A percentile compares a stretch with the other conserved stretches of the same genome.
These are phyloP conservation scores for Aspergillus pseudotamarii DNA, from an alignment of 2,329 filamentous ascomycete species.

Conservation along the genomic window DNA sequence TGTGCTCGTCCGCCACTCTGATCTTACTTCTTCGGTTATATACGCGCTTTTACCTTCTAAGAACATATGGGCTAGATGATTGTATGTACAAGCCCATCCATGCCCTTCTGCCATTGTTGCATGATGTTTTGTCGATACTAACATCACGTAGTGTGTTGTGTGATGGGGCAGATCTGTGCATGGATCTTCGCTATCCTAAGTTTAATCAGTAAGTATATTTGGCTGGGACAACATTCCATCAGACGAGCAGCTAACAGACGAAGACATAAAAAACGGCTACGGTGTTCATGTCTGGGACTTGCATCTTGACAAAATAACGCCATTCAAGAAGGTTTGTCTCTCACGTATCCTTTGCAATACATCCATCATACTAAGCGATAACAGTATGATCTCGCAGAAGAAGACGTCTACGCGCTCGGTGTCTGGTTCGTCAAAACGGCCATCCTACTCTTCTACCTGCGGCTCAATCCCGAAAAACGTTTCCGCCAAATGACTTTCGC, in stretches of 20 bases:
- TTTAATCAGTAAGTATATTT: slow-evolving; percentile 10
- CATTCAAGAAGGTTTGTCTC: slow-evolving; percentile 15
- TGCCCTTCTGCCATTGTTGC: background rate
- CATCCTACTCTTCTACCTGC: slow-evolving; percentile 23
- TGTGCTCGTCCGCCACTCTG: slow-evolving; percentile 12
- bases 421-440: slow-evolving; percentile 24
- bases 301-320: slow-evolving; percentile 12
- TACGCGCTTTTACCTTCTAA: slow-evolving; percentile 10
- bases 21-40: slow-evolving; percentile 14
- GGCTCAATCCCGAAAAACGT: slow-evolving; percentile 19
- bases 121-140: background rate
- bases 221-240: background rate
- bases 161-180: slow-evolving; percentile 15
- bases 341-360: background rate
- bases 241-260: background rate
- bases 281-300: slow-evolving; percentile 19
- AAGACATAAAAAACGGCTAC: slow-evolving; percentile 19
- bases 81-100: slow-evolving; percentile 1
- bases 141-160: slow-evolving; percentile 10
- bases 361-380: background rate
- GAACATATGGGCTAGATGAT: slow-evolving; percentile 11
- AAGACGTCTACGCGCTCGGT: slow-evolving; percentile 17
- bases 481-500: slow-evolving; percentile 21
- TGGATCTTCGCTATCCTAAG: slow-evolving; percentile 19
- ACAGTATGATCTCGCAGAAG: slow-evolving; percentile 18